Conservation (phyloP, 2,329 filamentous ascomycete genomes). For the Simplicillium aogashimaense region DNA sequence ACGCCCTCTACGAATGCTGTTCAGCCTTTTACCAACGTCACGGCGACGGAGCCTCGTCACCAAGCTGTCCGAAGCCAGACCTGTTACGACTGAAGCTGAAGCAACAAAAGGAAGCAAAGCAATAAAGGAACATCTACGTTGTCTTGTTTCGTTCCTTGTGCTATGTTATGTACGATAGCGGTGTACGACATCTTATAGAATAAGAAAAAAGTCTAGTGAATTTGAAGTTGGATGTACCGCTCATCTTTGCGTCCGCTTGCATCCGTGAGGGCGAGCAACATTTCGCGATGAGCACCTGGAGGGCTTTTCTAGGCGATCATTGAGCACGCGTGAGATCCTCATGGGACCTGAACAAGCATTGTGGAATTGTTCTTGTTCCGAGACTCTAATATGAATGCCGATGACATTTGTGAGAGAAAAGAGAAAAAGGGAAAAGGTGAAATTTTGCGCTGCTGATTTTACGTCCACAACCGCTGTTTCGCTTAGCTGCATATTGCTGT, state of each 20-base stretch:
- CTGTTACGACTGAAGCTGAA: slow-evolving; percentile 77
- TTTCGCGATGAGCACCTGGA: slow-evolving; percentile 53
- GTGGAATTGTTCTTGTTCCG: slow-evolving; percentile 72
- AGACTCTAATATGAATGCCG: slow-evolving; percentile 99
- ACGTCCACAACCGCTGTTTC: slow-evolving; percentile 4
- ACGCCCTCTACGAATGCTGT: slow-evolving; percentile 90
- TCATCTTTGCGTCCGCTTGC: slow-evolving; percentile 34
- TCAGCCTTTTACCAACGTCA: slow-evolving; percentile 74
- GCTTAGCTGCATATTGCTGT: slow-evolving; percentile 17
- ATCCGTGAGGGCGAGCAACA: slow-evolving; percentile 46
- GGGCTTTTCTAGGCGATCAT: slow-evolving; percentile 84
- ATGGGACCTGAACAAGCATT: slow-evolving; percentile 86
- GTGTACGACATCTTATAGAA: neutral
- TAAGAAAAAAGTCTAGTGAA: neutral
- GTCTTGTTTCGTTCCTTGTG: neutral
- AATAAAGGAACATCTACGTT: neutral
- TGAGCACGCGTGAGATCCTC: slow-evolving; percentile 89
- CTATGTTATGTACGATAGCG: neutral
- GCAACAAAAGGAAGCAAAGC: slow-evolving; percentile 45
- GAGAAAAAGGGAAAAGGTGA: slow-evolving; percentile 22
- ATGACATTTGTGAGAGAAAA: slow-evolving; percentile 62
- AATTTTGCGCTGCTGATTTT: slow-evolving; percentile 14
- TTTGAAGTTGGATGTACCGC: slow-evolving; percentile 28
- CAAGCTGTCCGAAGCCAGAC: slow-evolving; percentile 76
- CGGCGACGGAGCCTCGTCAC: slow-evolving; percentile 65